A percentile compares a stretch with the other conserved stretches of the same genome.
These are phyloP conservation scores for Extremus antarcticus DNA, from an alignment of 495 filamentous ascomycete genomes.

Conservation along the genomic window DNA sequence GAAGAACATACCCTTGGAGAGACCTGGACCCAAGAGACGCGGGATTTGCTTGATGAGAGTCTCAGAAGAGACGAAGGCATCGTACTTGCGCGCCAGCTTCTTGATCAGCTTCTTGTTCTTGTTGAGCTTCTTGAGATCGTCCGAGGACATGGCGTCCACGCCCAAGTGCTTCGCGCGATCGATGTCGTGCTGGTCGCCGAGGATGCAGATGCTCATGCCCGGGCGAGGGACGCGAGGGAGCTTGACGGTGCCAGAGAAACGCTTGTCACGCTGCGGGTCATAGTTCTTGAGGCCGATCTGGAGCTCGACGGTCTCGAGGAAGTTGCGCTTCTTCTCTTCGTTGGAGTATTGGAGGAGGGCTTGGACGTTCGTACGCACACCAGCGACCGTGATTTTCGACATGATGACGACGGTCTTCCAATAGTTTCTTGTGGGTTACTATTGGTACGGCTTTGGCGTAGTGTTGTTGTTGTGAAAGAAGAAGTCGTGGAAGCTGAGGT, in stretches of 20 bases:
- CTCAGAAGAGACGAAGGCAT: constrained; percentile 95
- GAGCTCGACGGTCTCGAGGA: constrained; percentile 89
- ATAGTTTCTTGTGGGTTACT: constrained; percentile 6
- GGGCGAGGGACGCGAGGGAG: constrained; percentile 84
- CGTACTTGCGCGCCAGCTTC: constrained; percentile 99
- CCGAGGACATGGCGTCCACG: constrained; percentile 91
- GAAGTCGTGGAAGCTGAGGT: not conserved
- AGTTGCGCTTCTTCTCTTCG: constrained; percentile 99
- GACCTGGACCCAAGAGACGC: constrained; percentile 95
- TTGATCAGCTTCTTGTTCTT: constrained; percentile 99
- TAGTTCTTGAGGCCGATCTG: constrained; percentile 99
- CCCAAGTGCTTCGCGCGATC: constrained; percentile 97
- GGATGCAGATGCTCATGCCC: constrained; percentile 89
- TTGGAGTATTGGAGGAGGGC: constrained; percentile 39
- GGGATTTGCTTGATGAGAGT: constrained; percentile 98
- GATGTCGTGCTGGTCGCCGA: constrained; percentile 99
- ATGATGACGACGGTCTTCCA: constrained; percentile 26
- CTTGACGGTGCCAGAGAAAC: constrained; percentile 98
- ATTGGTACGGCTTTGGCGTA: constrained; percentile 24
- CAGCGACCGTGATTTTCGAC: constrained; percentile 29
- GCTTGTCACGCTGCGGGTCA: constrained; percentile 99
- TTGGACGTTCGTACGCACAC: constrained; percentile 26
- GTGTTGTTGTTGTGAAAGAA: constrained; percentile 1
- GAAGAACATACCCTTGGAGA: constrained; percentile 71
- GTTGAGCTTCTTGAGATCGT: constrained; percentile 99